These are phyloP conservation scores for Phytophthora quininea DNA, from an alignment of 352 stramenopile species.

Conservation along the genomic window DNA sequence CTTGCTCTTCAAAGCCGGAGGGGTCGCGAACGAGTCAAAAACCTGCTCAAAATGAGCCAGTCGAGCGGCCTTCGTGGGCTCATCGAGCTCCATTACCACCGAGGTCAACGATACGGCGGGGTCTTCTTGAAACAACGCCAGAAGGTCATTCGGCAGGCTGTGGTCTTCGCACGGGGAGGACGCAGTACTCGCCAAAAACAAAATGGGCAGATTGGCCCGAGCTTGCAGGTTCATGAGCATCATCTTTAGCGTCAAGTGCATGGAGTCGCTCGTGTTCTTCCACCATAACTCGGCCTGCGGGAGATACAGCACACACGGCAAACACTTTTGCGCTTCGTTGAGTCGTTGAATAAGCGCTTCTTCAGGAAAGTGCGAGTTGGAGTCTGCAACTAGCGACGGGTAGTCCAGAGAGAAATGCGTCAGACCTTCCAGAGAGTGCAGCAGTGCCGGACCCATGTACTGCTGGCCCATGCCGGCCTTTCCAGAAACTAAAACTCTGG, in stretches of 20 bases:
- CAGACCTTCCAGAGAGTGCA: conserved; percentile 79
- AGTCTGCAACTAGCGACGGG: conserved; percentile 72
- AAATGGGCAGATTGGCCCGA: conserved; percentile 67
- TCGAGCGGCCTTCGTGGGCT: conserved; percentile 34
- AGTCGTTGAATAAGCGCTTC: conserved; percentile 82
- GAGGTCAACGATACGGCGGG: conserved; percentile 47
- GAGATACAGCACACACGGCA: conserved; percentile 82
- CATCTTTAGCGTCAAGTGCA: conserved; percentile 82
- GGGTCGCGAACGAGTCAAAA: conserved; percentile 58
- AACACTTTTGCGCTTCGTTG: conserved; percentile 73
- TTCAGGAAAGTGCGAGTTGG: conserved; percentile 65
- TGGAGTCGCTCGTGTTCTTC: conserved; percentile 71
- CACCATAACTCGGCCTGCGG: conserved; percentile 82
- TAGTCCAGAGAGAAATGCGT: conserved; percentile 86
- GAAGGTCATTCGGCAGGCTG: conserved; percentile 50
- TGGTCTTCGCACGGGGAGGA: conserved; percentile 32
- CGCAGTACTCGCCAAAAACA: conserved; percentile 81
- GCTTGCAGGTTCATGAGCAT: conserved; percentile 79
- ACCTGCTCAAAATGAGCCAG: conserved; percentile 67
- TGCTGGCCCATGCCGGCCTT: conserved; percentile 73
- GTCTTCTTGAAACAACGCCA: conserved; percentile 65
- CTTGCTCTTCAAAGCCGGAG: conserved; percentile 32
- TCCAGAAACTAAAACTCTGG: conserved; percentile 72
- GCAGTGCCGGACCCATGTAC: conserved; percentile 62
- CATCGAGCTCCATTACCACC: conserved; percentile 49